phyloP scores from a whole-genome alignment of 2,329 filamentous ascomycete species.

The Trichoderma gracile region DNA sequence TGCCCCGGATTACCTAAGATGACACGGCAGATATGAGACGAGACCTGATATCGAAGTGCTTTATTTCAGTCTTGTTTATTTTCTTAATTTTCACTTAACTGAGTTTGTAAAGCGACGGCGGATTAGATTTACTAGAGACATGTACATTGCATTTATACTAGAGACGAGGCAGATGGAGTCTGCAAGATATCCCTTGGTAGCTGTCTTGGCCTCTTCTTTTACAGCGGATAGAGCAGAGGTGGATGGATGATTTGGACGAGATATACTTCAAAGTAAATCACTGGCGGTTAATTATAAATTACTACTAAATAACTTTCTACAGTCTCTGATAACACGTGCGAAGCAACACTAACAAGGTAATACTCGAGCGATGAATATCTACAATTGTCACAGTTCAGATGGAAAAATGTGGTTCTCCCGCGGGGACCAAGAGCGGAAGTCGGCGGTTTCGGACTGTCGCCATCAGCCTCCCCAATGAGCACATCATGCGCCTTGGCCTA shows the following conservation, averaged over 20 bases:
- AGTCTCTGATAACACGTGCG: neutral
- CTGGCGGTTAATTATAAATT: neutral
- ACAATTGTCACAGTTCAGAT: too few species aligned
- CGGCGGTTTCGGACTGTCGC: conserved; percentile 32
- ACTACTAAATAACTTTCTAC: too few species aligned
- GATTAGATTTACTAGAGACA: neutral
- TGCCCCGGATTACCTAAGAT: conserved; percentile 28
- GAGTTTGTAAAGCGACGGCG: neutral
- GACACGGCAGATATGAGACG: neutral
- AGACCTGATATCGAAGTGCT: neutral
- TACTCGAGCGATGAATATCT: too few species aligned
- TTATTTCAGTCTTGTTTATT: neutral
- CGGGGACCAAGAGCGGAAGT: conserved; percentile 13
- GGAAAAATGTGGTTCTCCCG: too few species aligned
- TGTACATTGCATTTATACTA: neutral
- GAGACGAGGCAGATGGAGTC: neutral
- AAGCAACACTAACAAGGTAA: too few species aligned
- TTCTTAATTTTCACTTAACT: neutral
- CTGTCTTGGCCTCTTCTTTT: neutral
- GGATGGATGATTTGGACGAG: neutral
- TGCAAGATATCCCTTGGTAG: neutral
- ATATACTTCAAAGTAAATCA: neutral
- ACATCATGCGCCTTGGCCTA: conserved; percentile 14
- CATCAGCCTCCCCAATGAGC: conserved; percentile 30
- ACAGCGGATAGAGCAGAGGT: neutral